phyloP scores from a whole-genome alignment of 331 rosid genomes.

The Cucumis variabilis region DNA sequence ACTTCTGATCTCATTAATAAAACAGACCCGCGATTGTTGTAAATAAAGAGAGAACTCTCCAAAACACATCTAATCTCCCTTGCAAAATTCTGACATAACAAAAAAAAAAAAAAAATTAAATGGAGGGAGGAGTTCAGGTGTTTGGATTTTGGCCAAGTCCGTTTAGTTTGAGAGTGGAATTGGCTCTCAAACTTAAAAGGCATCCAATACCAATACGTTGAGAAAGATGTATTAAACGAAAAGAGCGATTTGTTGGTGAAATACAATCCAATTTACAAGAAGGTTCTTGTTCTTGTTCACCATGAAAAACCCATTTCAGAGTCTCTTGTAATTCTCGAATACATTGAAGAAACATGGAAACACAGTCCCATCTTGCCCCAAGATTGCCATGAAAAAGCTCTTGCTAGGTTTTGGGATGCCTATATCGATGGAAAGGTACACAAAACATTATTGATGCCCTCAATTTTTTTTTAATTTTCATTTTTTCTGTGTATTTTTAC shows the following conservation, averaged over 20 bases:
- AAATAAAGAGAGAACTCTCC: no score
- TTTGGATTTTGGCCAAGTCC: not conserved
- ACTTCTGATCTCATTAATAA: no score
- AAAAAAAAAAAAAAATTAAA: no score
- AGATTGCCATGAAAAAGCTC: conserved; percentile 45
- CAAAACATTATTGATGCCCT: no score
- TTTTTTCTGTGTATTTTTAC: no score
- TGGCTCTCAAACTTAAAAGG: conserved; percentile 1
- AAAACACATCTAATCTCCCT: no score
- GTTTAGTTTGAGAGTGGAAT: not conserved
- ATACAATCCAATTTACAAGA: not conserved
- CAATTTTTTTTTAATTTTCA: no score
- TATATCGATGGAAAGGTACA: conserved; percentile 59
- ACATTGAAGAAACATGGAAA: conserved; percentile 53
- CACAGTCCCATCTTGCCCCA: conserved; percentile 49
- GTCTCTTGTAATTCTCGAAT: conserved; percentile 63
- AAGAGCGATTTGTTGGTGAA: not conserved
- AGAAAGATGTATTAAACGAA: not conserved
- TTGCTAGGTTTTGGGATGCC: conserved; percentile 57
- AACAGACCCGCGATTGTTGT: no score
- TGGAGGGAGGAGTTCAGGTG: not conserved
- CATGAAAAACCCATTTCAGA: conserved; percentile 51
- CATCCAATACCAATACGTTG: not conserved
- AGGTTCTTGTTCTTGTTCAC: conserved; percentile 44
- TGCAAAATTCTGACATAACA: no score